Evolutionary conservation across 129 eudicot genomes (phyloP).

Genomic region (Deinandra increscens): DNA sequence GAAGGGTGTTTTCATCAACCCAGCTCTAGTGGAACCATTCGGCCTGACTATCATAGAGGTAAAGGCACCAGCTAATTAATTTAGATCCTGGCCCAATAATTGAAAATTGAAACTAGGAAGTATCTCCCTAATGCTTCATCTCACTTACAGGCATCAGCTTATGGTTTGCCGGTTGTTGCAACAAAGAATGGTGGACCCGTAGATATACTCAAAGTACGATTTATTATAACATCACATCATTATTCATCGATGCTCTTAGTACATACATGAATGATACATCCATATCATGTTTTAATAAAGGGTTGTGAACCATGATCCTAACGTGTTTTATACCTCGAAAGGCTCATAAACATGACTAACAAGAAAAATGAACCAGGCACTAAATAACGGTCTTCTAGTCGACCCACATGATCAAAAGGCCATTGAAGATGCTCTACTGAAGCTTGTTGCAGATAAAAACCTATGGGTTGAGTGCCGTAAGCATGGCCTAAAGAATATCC

Average conservation of each 20-base stretch:
- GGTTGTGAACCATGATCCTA: background rate
- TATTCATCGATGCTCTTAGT: background rate
- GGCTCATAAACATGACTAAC: conserved; percentile 6
- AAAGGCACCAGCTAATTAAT: conserved; percentile 10
- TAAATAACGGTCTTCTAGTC: conserved; percentile 73
- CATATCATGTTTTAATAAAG: background rate
- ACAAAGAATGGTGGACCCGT: conserved; percentile 85
- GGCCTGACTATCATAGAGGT: conserved; percentile 81
- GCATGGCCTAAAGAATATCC: conserved; percentile 70
- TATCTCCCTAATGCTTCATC: conserved; percentile 9
- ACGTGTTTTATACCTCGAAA: background rate
- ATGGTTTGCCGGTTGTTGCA: conserved; percentile 81
- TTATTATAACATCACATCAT: background rate
- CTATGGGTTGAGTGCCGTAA: conserved; percentile 76
- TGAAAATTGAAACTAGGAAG: background rate
- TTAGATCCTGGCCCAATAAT: background rate
- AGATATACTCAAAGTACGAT: conserved; percentile 66
- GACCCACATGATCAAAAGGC: conserved; percentile 88
- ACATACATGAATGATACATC: background rate
- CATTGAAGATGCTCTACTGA: conserved; percentile 77
- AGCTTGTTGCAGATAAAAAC: conserved; percentile 76
- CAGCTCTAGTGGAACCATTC: conserved; percentile 85
- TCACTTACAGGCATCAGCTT: conserved; percentile 72
- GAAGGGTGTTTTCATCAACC: conserved; percentile 88
- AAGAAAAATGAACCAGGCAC: conserved; percentile 46